Percentiles rank a stretch among this genome's conserved stretches.
Evolutionary conservation across 1,139 yeast genomes (phyloP).

Genomic region (Tardiomyces digboiensis): DNA sequence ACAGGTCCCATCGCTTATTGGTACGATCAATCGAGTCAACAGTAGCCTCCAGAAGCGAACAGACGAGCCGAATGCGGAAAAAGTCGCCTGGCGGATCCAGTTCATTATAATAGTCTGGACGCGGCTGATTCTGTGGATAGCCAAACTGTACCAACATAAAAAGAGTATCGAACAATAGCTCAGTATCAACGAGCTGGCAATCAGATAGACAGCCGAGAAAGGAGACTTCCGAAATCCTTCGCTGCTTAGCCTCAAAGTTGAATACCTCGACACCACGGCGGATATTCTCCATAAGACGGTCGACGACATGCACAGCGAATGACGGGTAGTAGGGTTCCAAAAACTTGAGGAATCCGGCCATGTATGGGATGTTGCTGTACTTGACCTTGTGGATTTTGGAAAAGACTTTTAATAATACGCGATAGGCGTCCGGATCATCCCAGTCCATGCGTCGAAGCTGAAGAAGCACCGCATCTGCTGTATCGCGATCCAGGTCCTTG

Average conservation of each 20-base stretch:
- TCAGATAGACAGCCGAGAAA: slow-evolving; percentile 54
- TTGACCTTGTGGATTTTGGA: slow-evolving; percentile 52
- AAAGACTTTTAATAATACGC: slow-evolving; percentile 43
- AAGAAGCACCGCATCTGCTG: slow-evolving; percentile 28
- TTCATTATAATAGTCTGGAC: slow-evolving; percentile 33
- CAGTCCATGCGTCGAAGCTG: slow-evolving; percentile 42
- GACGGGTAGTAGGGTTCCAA: slow-evolving; percentile 31
- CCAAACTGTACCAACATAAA: slow-evolving; percentile 59
- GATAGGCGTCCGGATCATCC: slow-evolving; percentile 32
- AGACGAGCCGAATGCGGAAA: slow-evolving; percentile 55
- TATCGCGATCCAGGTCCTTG: slow-evolving; percentile 38
- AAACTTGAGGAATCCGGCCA: slow-evolving; percentile 41
- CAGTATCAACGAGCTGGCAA: slow-evolving; percentile 36
- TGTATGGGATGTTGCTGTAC: slow-evolving; percentile 41
- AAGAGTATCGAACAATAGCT: slow-evolving; percentile 43
- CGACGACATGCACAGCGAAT: slow-evolving; percentile 42
- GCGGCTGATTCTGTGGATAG: slow-evolving; percentile 54
- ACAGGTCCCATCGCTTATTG: slow-evolving; percentile 30
- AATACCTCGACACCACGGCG: slow-evolving; percentile 58
- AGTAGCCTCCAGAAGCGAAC: slow-evolving; percentile 28
- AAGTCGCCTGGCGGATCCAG: slow-evolving; percentile 60
- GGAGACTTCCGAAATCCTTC: slow-evolving; percentile 50
- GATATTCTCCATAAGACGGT: slow-evolving; percentile 55
- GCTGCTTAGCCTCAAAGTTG: slow-evolving; percentile 50
- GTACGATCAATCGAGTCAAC: background rate